Conservation (phyloP, 805 yeast species). For the Scheffersomyces ergatensis region DNA sequence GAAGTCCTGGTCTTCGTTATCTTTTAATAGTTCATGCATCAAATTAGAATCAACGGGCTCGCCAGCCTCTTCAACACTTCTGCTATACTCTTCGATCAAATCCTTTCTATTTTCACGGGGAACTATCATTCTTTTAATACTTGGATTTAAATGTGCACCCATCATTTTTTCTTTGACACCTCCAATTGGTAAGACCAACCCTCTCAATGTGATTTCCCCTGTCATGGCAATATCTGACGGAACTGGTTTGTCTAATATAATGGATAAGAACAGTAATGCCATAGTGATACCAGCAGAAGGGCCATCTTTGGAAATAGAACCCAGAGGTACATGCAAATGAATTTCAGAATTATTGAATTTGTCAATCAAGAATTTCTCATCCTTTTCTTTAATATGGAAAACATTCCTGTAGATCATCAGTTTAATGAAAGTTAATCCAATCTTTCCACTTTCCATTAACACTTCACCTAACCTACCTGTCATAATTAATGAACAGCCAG, state of each 20-base stretch:
- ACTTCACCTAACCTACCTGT: constrained; percentile 86
- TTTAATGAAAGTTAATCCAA: constrained; percentile 72
- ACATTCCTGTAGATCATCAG: constrained; percentile 42
- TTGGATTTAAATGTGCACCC: constrained; percentile 69
- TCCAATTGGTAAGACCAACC: constrained; percentile 77
- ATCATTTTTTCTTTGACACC: constrained; percentile 75
- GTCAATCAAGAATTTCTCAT: constrained; percentile 31
- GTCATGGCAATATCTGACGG: constrained; percentile 70
- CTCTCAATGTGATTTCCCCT: constrained; percentile 79
- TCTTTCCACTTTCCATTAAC: constrained; percentile 74
- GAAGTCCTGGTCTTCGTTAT: constrained; percentile 30
- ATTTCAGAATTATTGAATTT: constrained; percentile 56
- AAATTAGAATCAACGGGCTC: constrained; percentile 13
- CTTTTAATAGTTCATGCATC: constrained; percentile 35
- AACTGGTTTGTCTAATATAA: constrained; percentile 42
- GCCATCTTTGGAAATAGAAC: constrained; percentile 47
- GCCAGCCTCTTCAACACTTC: constrained; percentile 30
- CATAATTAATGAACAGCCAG: constrained; percentile 46
- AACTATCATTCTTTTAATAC: constrained; percentile 52
- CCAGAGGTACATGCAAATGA: constrained; percentile 50
- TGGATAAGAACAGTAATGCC: constrained; percentile 45
- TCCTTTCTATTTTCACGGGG: constrained; percentile 73
- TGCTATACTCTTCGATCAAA: constrained; percentile 55
- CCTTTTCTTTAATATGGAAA: constrained; percentile 27
- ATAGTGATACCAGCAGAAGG: constrained; percentile 50